Evolutionary conservation across 495 filamentous ascomycete species (phyloP).

Genomic region (Tirmania nivea): DNA sequence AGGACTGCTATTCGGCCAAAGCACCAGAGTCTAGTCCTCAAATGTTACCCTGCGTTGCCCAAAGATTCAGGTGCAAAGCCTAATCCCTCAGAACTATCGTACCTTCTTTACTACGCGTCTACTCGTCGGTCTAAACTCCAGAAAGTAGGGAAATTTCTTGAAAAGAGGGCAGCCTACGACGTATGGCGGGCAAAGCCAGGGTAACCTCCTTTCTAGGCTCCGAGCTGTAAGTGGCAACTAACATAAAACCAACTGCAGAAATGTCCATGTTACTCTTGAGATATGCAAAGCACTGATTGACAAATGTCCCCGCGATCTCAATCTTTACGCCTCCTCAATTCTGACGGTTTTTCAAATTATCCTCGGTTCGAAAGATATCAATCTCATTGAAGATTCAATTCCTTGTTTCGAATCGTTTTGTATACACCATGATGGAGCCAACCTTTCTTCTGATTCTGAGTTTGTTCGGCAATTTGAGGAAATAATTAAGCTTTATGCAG

Average conservation of each 20-base stretch:
- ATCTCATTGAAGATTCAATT: constrained; percentile 71
- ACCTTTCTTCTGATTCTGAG: constrained; percentile 57
- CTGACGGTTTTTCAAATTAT: constrained; percentile 59
- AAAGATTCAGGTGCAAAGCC: constrained; percentile 47
- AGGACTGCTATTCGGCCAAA: constrained; percentile 39
- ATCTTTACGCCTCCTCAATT: constrained; percentile 61
- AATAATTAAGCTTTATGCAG: constrained; percentile 54
- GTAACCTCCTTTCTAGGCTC: constrained; percentile 23
- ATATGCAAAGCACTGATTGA: constrained; percentile 76
- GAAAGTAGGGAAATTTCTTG: constrained; percentile 77
- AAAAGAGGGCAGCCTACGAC: constrained; percentile 73
- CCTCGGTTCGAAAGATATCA: constrained; percentile 57
- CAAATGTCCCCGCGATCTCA: constrained; percentile 70
- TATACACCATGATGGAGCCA: constrained; percentile 53
- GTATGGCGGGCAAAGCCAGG: constrained; percentile 61
- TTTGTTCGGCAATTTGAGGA: constrained; percentile 63
- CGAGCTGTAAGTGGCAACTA: constrained; percentile 1
- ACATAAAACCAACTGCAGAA: constrained; percentile 28
- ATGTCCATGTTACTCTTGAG: constrained; percentile 80
- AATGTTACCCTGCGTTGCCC: constrained; percentile 75
- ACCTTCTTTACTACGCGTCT: constrained; percentile 84
- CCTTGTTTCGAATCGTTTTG: constrained; percentile 69
- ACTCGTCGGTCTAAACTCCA: constrained; percentile 81
- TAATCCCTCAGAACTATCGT: constrained; percentile 83
- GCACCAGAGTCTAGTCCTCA: constrained; percentile 78